Base-by-base conservation (phyloP, 192 early-diverging fungal genomes). In the Coemansia sp. region DNA sequence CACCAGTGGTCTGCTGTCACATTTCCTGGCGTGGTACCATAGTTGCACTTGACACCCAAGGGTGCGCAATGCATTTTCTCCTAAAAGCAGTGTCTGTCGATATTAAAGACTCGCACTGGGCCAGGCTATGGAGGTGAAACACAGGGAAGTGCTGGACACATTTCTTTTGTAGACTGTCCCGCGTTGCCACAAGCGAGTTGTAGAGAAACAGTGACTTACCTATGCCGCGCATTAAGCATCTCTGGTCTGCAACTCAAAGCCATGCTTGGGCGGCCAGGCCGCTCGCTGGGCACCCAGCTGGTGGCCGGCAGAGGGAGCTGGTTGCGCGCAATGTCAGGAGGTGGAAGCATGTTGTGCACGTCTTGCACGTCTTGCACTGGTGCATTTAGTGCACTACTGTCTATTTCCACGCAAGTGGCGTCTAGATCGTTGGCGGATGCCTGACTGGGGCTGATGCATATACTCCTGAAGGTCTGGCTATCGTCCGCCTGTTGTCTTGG, bases 361-460 rank as follows among this genome's bases (percentile, higher is more conserved):
- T 19, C 42, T 18, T 43, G 42, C 17, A 40, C 1, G 38, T 40
- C 38, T 40, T n/a, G 38, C n/a, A 21, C 43, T 46, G 21, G 12
- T 11, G 19, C 14, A 29, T 50, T 57, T 18, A 43, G 24, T 24
- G 57, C 44, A 6, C 32, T 36, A 18, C 5, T 34, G 19, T 44
- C 46, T n/a, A 73, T 53, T 12, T 73, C 65, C 50, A 73, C 60
- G n/a, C 36, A 65, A 10, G 70, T 73, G 33, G 52, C 32, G 41
- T 73, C 70, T 2, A 67, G 54, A 1, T 73, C 70, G 5, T 27
- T 60, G 10, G 48, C 60, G 27, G 46, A 39, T 10, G 8, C 29
- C 35, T 56, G 32, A 27, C 37, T 65, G 44, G 24, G 41, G 42
- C 22, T 50, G 26, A 24, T 9, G 46, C 46, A 50, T 46, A 22